Conservation (phyloP, 169 alveolate genomes). For the Plasmodium ovale region DNA sequence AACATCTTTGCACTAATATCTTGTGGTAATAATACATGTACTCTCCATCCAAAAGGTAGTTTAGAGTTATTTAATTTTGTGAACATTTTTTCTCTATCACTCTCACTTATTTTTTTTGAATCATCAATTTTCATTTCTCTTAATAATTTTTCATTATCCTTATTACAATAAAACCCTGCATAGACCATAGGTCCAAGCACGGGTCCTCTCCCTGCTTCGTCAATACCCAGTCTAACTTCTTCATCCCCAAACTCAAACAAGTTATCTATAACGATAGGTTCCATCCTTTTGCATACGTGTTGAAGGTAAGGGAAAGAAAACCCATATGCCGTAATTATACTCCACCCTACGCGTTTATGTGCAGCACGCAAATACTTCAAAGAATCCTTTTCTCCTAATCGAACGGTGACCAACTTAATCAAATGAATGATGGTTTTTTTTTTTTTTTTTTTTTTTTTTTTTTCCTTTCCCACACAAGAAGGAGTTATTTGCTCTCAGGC, state of each 20-base stretch:
- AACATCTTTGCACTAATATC: conserved; percentile 91
- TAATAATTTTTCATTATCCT: conserved; percentile 81
- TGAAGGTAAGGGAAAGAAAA: background rate
- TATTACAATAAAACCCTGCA: conserved; percentile 95
- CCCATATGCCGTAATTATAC: too few relatives aligned
- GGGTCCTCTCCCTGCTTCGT: conserved; percentile 99
- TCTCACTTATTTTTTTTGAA: conserved; percentile 91
- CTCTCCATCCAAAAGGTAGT: conserved; percentile 85
- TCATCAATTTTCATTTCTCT: conserved; percentile 89
- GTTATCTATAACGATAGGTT: conserved; percentile 57
- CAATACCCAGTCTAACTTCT: conserved; percentile 92
- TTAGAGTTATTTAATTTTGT: conserved; percentile 79
- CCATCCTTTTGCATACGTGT: background rate
- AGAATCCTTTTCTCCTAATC: too few relatives aligned
- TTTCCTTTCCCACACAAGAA: too few relatives aligned
- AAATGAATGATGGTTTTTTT: too few relatives aligned
- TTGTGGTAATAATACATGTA: conserved; percentile 87
- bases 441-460: too few relatives aligned
- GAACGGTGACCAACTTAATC: too few relatives aligned
- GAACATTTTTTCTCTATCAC: conserved; percentile 88
- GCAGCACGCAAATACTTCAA: too few relatives aligned
- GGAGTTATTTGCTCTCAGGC: too few relatives aligned
- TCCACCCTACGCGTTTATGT: too few relatives aligned
- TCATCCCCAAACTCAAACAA: conserved; percentile 67
- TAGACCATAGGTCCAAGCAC: conserved; percentile 99